phyloP scores from a whole-genome alignment of 1,284 basidiomycete species.

The Waitea zeae region DNA sequence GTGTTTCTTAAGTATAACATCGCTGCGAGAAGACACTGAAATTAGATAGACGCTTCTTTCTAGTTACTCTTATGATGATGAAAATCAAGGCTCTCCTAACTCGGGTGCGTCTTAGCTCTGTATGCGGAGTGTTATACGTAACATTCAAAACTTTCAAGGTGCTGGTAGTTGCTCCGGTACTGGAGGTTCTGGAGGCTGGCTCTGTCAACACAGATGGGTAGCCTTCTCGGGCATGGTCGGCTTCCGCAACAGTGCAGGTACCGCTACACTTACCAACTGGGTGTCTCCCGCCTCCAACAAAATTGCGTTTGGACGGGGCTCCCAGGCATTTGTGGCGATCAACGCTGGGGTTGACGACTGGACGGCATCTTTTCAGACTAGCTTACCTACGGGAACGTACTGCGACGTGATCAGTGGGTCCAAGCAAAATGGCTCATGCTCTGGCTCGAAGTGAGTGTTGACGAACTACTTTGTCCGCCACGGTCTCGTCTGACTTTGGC shows the following conservation, averaged over 20 bases:
- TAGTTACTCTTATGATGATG: constrained; percentile 32
- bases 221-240: constrained; percentile 18
- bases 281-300: constrained; percentile 7
- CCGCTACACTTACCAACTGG: constrained; percentile 13
- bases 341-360: constrained; percentile 42
- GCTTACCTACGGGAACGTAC: constrained; percentile 36
- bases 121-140: background rate
- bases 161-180: constrained; percentile 12
- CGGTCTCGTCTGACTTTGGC: background rate
- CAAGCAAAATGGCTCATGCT: background rate
- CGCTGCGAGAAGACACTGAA: too few species aligned
- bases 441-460: background rate
- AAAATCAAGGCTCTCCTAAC: constrained; percentile 34
- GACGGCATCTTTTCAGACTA: constrained; percentile 34
- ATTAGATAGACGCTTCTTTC: constrained; percentile 49
- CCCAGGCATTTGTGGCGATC: constrained; percentile 42
- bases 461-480: background rate
- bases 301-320: constrained; percentile 19
- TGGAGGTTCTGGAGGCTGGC: constrained; percentile 13
- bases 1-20: too few species aligned
- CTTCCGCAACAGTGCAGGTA: constrained; percentile 17
- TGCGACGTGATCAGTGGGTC: constrained; percentile 44
- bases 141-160: constrained; percentile 6
- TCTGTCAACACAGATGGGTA: constrained; percentile 18
- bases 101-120: constrained; percentile 14